These are phyloP conservation scores for Conringia planisiliqua DNA, from an alignment of 345 rosid genomes.

Conservation along the genomic window DNA sequence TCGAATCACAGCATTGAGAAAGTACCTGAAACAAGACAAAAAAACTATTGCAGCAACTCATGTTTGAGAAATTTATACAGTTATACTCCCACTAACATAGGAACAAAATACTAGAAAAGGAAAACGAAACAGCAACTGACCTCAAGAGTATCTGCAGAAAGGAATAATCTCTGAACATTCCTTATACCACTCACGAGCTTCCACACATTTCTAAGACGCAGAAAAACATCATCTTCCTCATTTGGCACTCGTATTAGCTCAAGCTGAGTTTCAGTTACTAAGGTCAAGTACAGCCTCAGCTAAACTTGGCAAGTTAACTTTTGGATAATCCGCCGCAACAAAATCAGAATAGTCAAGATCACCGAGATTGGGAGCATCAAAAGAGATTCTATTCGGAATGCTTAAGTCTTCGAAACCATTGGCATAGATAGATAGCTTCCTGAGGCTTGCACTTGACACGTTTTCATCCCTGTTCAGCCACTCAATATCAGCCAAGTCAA, in stretches of 20 bases:
- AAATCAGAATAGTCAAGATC: not conserved
- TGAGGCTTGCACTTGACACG: not conserved
- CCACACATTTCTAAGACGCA: constrained; percentile 1
- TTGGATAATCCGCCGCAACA: not conserved
- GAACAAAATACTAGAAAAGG: too few relatives aligned
- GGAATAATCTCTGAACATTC: not conserved
- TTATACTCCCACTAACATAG: too few relatives aligned
- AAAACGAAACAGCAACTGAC: not conserved
- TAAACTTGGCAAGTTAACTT: not conserved
- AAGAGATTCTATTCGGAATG: not conserved
- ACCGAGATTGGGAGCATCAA: not conserved
- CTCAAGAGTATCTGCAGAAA: not conserved
- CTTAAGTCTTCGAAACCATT: not conserved
- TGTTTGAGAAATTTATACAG: too few relatives aligned
- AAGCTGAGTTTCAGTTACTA: not conserved
- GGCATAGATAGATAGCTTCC: not conserved
- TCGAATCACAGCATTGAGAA: not conserved
- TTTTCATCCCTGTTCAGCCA: not conserved
- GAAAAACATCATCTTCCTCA: not conserved
- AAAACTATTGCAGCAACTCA: too few relatives aligned
- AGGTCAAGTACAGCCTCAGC: not conserved
- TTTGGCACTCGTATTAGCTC: not conserved
- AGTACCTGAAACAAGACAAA: not conserved
- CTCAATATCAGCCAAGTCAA: not conserved
- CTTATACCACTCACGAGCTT: not conserved